These are phyloP conservation scores for Plectranthus barbatus DNA, from an alignment of 257 asterid species.

Conservation along the genomic window DNA sequence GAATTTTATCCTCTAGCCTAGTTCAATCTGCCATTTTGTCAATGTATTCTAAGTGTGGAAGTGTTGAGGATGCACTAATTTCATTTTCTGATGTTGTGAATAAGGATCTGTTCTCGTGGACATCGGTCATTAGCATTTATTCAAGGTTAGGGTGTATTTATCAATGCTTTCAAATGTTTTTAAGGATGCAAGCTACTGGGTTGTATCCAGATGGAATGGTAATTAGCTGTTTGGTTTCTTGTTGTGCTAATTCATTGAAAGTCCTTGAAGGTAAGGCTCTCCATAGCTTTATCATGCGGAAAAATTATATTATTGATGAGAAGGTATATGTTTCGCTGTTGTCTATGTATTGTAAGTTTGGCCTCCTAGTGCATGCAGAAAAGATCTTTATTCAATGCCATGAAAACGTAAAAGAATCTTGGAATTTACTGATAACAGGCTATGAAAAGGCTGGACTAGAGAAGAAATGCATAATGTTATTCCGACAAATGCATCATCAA, in stretches of 20 bases:
- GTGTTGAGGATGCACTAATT: conserved; percentile 38
- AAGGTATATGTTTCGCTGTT: conserved; percentile 38
- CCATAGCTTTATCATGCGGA: conserved; percentile 57
- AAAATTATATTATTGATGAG: conserved; percentile 28
- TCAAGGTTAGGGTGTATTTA: conserved; percentile 34
- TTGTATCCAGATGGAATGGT: conserved; percentile 54
- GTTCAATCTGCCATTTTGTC: conserved; percentile 53
- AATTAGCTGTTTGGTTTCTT: conserved; percentile 48
- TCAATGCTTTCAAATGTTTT: conserved; percentile 37
- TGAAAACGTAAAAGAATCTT: conserved; percentile 37
- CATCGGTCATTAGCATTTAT: conserved; percentile 38
- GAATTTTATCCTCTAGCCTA: conserved; percentile 25
- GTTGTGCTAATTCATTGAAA: conserved; percentile 34
- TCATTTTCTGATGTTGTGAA: conserved; percentile 44
- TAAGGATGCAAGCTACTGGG: conserved; percentile 44
- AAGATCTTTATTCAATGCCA: conserved; percentile 29
- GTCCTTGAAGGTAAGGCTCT: conserved; percentile 52
- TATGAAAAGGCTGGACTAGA: conserved; percentile 57
- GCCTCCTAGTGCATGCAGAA: conserved; percentile 35
- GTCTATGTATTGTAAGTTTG: conserved; percentile 66
- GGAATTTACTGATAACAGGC: conserved; percentile 52
- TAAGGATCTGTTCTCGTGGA: conserved; percentile 70
- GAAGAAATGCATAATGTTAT: conserved; percentile 39
- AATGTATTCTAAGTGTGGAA: conserved; percentile 64
- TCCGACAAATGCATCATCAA: conserved; percentile 48